Base-by-base conservation (phyloP, 2,329 filamentous ascomycete genomes). In the Gnomoniopsis smithogilvyi region DNA sequence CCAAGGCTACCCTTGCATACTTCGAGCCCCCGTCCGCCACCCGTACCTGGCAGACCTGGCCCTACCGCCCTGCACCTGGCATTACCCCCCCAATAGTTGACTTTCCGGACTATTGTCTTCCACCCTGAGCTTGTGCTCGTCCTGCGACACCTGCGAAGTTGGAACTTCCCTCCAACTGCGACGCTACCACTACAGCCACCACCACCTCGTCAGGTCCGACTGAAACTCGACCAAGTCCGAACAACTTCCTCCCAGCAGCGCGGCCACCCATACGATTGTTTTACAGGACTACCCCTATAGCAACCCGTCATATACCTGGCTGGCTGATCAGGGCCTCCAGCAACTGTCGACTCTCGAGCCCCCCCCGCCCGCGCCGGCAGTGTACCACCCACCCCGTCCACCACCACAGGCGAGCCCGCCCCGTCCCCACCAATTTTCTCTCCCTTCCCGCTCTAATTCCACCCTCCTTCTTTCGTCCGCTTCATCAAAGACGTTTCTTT, bases 371-470 rank as follows among this genome's bases (percentile, higher is more conserved):
- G 26, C 26, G 26, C 26, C 26, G 26, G 26, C 26, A 30, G 26
- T 30, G 26, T 30, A 30, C 26, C 26, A 30, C 26, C 26, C 26
- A 30, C 26, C 43, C 43, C 43, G 10, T 46, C 43, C 22, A 21
- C 38, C 43, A n/a, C 45, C 38, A 41, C 41, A 26, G 36, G 38
- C 21, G 19, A 30, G 4, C 41, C n/a, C 24, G 45, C 38, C 26
- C 15, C 19, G 33, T 56, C 46, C 58, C 58, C 61, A 56, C 58
- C 54, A 52, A 55, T 61, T 58, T 61, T 52, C 48, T 54, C 45
- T 51, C 47, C 55, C 52, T 54, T 51, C 61, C 41, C 41, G 45
- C 26, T 51, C 48, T 52, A 33, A 54, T 55, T 59, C 54, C 22
- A 52, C 36, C 24, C 47, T 47, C 34, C 45, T 55, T 60, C 51